A percentile compares a stretch with the other conserved stretches of the same genome.
Conservation (phyloP, 2,329 filamentous ascomycete genomes). For the Alternaria panax region DNA sequence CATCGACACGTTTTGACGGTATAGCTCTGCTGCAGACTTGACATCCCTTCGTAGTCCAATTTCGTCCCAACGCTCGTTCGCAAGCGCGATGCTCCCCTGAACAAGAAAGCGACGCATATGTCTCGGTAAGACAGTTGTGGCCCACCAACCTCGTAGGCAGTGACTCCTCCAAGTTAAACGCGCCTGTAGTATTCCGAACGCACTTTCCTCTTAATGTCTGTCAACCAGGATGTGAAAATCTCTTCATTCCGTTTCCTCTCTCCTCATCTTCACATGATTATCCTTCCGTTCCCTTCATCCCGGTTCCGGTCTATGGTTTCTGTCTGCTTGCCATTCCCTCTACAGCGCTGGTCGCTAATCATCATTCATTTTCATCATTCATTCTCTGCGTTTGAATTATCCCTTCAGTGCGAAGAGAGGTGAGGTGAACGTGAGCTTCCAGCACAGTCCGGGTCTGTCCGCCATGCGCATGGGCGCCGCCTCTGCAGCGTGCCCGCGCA, state of each 20-base stretch:
- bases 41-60: too few relatives aligned
- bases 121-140: background rate
- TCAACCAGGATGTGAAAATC: background rate
- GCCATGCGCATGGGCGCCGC: constrained; percentile 4
- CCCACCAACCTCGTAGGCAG: background rate
- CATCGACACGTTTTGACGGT: too few relatives aligned
- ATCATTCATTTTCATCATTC: background rate
- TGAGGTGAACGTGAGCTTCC: background rate
- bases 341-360: constrained; percentile 15
- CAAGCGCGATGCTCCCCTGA: background rate
- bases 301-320: background rate
- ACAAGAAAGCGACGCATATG: background rate
- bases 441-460: background rate
- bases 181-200: background rate
- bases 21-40: too few relatives aligned
- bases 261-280: background rate
- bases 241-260: background rate
- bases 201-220: background rate
- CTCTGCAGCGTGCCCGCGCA: constrained; percentile 9
- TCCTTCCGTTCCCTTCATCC: background rate
- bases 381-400: background rate
- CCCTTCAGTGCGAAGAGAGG: background rate
- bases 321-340: background rate
- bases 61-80: background rate
- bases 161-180: background rate